Evolutionary conservation across 2,329 filamentous ascomycete genomes (phyloP).

Genomic region (Beauveria bassiana): DNA sequence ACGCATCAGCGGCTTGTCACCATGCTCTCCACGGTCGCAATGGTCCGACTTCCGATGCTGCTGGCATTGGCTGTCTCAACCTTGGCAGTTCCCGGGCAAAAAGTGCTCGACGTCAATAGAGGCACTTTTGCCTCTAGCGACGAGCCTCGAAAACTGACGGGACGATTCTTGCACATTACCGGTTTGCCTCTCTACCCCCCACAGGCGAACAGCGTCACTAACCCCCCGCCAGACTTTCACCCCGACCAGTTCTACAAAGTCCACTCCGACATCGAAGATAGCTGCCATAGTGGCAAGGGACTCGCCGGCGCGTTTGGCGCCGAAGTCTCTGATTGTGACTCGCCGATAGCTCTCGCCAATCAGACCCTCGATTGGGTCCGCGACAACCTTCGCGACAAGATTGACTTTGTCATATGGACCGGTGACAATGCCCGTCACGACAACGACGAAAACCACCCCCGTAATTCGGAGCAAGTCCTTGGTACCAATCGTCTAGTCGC

Average conservation of each 20-base stretch:
- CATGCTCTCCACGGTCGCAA: not conserved
- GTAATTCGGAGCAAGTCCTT: slow-evolving; percentile 68
- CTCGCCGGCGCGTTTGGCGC: slow-evolving; percentile 75
- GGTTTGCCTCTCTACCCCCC: slow-evolving; percentile 43
- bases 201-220: not conserved
- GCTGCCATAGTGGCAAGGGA: slow-evolving; percentile 75
- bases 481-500: slow-evolving; percentile 69
- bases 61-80: not conserved
- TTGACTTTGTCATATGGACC: slow-evolving; percentile 92
- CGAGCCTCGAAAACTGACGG: slow-evolving; percentile 44
- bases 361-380: slow-evolving; percentile 86
- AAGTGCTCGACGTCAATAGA: not conserved
- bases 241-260: slow-evolving; percentile 81
- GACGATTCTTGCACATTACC: slow-evolving; percentile 81
- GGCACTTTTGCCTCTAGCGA: not conserved
- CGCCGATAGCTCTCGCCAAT: slow-evolving; percentile 71
- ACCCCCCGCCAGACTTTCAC: slow-evolving; percentile 63
- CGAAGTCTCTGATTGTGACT: slow-evolving; percentile 82
- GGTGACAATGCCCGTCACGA: slow-evolving; percentile 87
- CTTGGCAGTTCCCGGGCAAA: not conserved
- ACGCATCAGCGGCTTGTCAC: not conserved
- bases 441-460: slow-evolving; percentile 73
- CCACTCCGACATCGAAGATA: slow-evolving; percentile 62
- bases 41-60: slow-evolving; percentile 6
- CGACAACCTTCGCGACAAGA: slow-evolving; percentile 63